These are phyloP conservation scores for Huntiella bhutanensis DNA, from an alignment of 2,329 filamentous ascomycete genomes.

Conservation along the genomic window DNA sequence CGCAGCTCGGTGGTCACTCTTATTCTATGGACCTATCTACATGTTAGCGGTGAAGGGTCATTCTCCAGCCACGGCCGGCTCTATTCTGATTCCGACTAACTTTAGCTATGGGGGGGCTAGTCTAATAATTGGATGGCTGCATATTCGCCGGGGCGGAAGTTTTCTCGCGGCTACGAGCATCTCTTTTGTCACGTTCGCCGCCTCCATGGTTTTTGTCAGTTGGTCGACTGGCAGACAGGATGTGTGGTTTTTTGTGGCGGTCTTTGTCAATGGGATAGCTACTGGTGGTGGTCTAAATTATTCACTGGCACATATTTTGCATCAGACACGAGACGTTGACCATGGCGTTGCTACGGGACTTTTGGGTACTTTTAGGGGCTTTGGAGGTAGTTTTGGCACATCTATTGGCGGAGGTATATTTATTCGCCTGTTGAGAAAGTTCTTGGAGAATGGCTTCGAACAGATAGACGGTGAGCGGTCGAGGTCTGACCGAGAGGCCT, in stretches of 20 bases:
- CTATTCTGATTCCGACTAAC: conserved; percentile 67
- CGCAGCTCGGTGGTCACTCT: conserved; percentile 60
- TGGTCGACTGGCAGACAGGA: conserved; percentile 29
- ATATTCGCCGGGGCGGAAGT: conserved; percentile 52
- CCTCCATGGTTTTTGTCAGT: conserved; percentile 38
- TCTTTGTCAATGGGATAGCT: conserved; percentile 53
- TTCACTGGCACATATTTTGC: conserved; percentile 59
- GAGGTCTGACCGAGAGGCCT: conserved; percentile 18
- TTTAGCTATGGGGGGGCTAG: conserved; percentile 59
- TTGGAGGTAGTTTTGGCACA: conserved; percentile 63
- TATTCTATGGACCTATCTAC: conserved; percentile 68
- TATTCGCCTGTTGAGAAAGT: conserved; percentile 35
- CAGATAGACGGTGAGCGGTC: conserved; percentile 23
- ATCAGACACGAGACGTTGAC: conserved; percentile 44
- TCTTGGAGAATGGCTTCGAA: conserved; percentile 38
- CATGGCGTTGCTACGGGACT: conserved; percentile 63
- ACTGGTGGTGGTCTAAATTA: conserved; percentile 64
- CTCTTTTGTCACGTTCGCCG: conserved; percentile 41
- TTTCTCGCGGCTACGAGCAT: conserved; percentile 50
- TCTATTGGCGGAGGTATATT: conserved; percentile 65
- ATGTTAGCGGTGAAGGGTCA: conserved; percentile 58
- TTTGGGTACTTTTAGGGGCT: conserved; percentile 61
- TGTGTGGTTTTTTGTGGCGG: conserved; percentile 34
- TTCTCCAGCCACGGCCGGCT: conserved; percentile 49
- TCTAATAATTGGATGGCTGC: conserved; percentile 52